Evolutionary conservation across 2,329 filamentous ascomycete genomes (phyloP), one percentile per base, ranked within the genome.

Genomic region (Penicillium sp.): DNA sequence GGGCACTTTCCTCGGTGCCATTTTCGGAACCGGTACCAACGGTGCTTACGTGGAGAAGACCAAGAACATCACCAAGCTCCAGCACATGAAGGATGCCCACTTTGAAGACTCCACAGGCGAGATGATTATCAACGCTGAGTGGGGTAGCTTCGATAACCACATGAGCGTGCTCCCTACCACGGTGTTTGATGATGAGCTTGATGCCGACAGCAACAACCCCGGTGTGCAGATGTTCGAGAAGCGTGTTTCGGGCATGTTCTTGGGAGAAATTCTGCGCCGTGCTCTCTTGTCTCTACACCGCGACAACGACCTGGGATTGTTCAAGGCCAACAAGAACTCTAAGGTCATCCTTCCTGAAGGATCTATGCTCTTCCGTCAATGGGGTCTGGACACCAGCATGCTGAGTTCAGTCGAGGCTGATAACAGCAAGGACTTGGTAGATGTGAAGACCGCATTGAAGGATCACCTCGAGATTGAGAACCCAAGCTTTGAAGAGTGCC

Each of bases 221-320:
- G 94, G 94, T 27, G 86, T 96, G 61, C 94, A 99, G 73, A 96
- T 97, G 90, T 99, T 97, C 71, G 94, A 99, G 80, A 99, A 99
- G 83, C 89, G 93, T 48, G 89, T 99, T 17, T 96, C 92, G 0
- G 94, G 94, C 73, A 97, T 99, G 93, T 99, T 97, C 79, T 77
- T 99, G 49, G 94, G 94, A 54, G 94, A 99, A 75, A 93, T 97
- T 62, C 83, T 97, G 55, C 89, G 94, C 54, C 83, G 91, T 44
- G 87, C 88, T 17, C 79, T 97, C 23, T 74, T 94, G 50, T 82
- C 86, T 57, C 83, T 97, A 73, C 79, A 93, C 69, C 83, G 89
- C 66, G 83, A 90, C 65, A 81, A 86, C 29, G 74, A 82, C 1
- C 78, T 89, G 7, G 81, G 86, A 3, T 82, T 97, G 36, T 96